Percentiles rank a stretch among this genome's conserved stretches.
Evolutionary conservation across 768 basidiomycete species (phyloP).

Genomic region (Russula sp.): DNA sequence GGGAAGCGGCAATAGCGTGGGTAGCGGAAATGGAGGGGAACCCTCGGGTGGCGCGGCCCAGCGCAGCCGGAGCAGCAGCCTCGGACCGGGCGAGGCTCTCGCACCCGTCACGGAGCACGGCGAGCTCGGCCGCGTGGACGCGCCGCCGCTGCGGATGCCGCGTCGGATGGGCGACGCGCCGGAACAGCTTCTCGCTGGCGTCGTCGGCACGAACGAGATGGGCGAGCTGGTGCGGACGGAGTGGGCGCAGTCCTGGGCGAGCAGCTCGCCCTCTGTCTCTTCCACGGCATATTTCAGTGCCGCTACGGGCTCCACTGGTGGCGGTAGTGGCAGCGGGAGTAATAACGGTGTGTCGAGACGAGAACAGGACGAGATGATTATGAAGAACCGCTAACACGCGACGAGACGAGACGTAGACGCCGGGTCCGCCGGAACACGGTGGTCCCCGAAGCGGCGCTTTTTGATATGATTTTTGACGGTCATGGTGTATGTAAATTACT

Average conservation of each 20-base stretch:
- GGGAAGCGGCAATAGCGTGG: not conserved
- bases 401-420: not conserved
- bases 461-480: not conserved
- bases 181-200: not conserved
- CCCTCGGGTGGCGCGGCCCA: not conserved
- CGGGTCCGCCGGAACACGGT: no score
- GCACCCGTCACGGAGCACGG: slow-evolving; percentile 22
- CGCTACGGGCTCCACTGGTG: not conserved
- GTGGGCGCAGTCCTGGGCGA: slow-evolving; percentile 10
- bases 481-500: not conserved
- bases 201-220: slow-evolving; percentile 1
- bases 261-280: slow-evolving; percentile 1
- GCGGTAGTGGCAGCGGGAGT: not conserved
- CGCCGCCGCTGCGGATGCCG: not conserved
- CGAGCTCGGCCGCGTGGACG: slow-evolving; percentile 4
- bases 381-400: not conserved
- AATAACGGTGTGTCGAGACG: not conserved
- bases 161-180: not conserved
- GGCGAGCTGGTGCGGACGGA: slow-evolving; percentile 5
- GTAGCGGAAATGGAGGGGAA: not conserved
- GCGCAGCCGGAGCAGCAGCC: slow-evolving; percentile 21
- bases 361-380: not conserved
- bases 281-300: slow-evolving; percentile 6
- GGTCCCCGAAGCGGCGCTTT: no score
- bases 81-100: slow-evolving; percentile 14